These are phyloP conservation scores for Heracleum sosnowskyi DNA, from an alignment of 129 eudicot genomes.

Conservation along the genomic window DNA sequence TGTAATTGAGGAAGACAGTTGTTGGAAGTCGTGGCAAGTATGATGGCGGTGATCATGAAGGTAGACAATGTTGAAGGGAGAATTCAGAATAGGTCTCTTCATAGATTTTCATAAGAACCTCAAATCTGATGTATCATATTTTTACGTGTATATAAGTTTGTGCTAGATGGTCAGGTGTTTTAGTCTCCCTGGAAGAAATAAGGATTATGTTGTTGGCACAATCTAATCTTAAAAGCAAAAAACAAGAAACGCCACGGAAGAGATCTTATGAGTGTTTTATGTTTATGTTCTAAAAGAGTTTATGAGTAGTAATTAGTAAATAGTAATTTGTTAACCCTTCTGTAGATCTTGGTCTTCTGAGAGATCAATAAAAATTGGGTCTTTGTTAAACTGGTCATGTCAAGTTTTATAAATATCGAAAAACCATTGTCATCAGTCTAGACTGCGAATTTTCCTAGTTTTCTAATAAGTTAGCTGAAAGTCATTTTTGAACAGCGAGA, in stretches of 20 bases:
- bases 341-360: neutral
- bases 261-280: neutral
- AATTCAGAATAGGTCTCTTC: neutral
- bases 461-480: too few relatives aligned
- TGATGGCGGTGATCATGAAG: neutral
- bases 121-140: neutral
- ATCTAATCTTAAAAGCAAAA: neutral
- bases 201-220: neutral
- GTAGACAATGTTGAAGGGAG: neutral
- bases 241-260: neutral
- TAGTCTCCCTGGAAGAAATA: neutral
- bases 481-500: neutral
- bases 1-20: neutral
- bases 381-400: neutral
- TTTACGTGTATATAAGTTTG: neutral
- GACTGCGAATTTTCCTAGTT: neutral
- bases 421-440: neutral
- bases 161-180: neutral
- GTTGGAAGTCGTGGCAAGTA: neutral
- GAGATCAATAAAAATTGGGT: neutral
- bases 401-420: too few relatives aligned
- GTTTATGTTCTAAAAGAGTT: too few relatives aligned
- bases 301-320: neutral
- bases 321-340: too few relatives aligned
- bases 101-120: neutral